These are phyloP conservation scores for Pythium chondricola DNA, from an alignment of 352 stramenopile genomes.

Conservation along the genomic window DNA sequence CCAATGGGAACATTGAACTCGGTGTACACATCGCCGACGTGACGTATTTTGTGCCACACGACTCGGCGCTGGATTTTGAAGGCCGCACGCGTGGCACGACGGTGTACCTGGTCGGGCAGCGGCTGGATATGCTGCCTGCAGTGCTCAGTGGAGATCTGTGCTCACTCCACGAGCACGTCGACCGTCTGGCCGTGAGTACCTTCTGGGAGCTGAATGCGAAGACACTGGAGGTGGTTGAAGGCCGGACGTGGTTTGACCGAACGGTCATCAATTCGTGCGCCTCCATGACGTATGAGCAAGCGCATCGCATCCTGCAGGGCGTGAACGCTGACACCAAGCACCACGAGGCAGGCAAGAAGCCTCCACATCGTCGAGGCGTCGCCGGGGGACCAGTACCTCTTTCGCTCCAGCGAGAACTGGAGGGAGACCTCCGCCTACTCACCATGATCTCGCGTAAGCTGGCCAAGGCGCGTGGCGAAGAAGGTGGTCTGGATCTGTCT, in stretches of 20 bases:
- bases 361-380: conserved; percentile 31
- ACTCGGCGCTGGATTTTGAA: conserved; percentile 95
- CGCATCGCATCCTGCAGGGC: conserved; percentile 64
- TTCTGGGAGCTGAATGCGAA: conserved; percentile 87
- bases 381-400: conserved; percentile 61
- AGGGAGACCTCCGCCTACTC: conserved; percentile 49
- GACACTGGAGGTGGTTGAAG: conserved; percentile 50
- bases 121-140: conserved; percentile 90
- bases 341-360: conserved; percentile 13
- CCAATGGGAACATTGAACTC: conserved; percentile 86
- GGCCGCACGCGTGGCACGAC: conserved; percentile 87
- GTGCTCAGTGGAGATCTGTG: conserved; percentile 88
- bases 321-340: conserved; percentile 53
- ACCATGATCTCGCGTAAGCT: conserved; percentile 63
- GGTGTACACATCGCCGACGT: conserved; percentile 99
- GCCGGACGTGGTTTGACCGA: conserved; percentile 80
- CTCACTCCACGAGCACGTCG: conserved; percentile 86
- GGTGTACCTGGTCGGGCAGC: conserved; percentile 96
- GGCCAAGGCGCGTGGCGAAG: conserved; percentile 43
- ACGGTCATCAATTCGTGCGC: conserved; percentile 95
- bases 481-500: conserved; percentile 73
- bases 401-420: conserved; percentile 40
- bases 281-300: conserved; percentile 85
- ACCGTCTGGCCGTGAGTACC: conserved; percentile 88
- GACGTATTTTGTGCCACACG: conserved; percentile 96